Percentiles rank a stretch among this genome's conserved stretches.
Conservation (phyloP, 2,329 filamentous ascomycete genomes). For the Nigrospora oryzae region DNA sequence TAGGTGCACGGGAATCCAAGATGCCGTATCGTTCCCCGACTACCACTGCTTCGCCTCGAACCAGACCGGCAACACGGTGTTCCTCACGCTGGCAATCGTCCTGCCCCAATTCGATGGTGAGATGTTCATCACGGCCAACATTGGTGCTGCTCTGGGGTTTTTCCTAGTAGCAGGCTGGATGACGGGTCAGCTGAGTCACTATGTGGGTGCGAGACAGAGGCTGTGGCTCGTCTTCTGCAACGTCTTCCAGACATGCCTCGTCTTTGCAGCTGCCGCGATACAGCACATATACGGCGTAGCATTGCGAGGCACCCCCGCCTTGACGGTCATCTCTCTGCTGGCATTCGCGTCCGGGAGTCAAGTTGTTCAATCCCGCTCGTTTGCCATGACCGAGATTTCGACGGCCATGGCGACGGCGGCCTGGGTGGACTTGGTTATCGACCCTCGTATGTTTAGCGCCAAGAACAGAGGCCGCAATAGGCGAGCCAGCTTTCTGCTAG, state of each 20-base stretch:
- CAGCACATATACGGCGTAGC: constrained; percentile 32
- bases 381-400: constrained; percentile 52
- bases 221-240: constrained; percentile 47
- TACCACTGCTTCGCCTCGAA: constrained; percentile 57
- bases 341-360: constrained; percentile 50
- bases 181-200: constrained; percentile 48
- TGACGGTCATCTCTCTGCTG: constrained; percentile 39
- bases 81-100: constrained; percentile 44
- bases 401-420: constrained; percentile 59
- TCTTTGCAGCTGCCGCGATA: constrained; percentile 42
- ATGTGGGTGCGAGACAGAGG: constrained; percentile 39
- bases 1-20: constrained; percentile 42
- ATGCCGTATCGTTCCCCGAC: constrained; percentile 51
- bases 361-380: constrained; percentile 45
- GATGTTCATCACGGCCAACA: constrained; percentile 43
- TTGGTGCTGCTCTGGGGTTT: constrained; percentile 43
- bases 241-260: constrained; percentile 42
- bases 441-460: constrained; percentile 35
- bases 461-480: constrained; percentile 42
- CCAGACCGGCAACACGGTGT: constrained; percentile 57
- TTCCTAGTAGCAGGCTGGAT: constrained; percentile 47
- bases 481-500: constrained; percentile 37
- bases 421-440: constrained; percentile 51
- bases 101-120: constrained; percentile 36
- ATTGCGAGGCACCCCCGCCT: constrained; percentile 25